Conservation (phyloP, 176 grass and related monocot genomes). For the Eragrostis nindensis region DNA sequence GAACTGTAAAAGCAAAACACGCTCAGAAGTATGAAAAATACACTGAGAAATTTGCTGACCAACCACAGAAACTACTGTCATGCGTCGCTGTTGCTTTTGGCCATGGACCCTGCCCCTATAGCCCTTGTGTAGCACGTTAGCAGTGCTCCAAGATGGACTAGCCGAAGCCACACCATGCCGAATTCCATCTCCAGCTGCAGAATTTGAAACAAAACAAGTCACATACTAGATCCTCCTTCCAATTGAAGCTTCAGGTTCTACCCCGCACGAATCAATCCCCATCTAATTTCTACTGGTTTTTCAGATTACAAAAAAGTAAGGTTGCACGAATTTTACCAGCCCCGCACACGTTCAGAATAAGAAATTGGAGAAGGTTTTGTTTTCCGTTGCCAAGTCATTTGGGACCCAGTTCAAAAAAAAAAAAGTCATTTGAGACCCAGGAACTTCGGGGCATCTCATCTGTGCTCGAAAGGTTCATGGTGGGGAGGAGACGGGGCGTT, state of each 20-base stretch:
- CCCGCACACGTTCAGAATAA: no score
- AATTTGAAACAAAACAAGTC: conserved; percentile 16
- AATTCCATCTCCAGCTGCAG: conserved; percentile 41
- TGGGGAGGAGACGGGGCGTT: not conserved
- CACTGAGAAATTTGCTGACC: conserved; percentile 20
- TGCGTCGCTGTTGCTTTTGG: conserved; percentile 7
- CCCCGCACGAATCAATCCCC: not conserved
- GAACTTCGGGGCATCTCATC: not conserved
- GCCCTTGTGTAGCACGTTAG: conserved; percentile 17
- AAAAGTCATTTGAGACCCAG: not conserved
- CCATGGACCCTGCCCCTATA: conserved; percentile 12
- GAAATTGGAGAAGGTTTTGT: no score
- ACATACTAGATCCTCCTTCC: not conserved
- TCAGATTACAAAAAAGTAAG: not conserved
- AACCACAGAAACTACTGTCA: conserved; percentile 61
- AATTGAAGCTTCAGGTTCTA: not conserved
- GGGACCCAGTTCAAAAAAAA: no score
- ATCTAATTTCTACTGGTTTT: not conserved
- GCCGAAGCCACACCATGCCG: not conserved
- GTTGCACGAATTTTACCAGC: not conserved
- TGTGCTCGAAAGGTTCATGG: no score
- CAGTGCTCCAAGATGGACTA: conserved; percentile 29
- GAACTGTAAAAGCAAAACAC: not conserved
- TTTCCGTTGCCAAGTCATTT: no score
- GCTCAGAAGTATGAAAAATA: not conserved